Evolutionary conservation across 225 moss, liverwort and hornwort species (phyloP).

Genomic region (Sphagnum tenellum): DNA sequence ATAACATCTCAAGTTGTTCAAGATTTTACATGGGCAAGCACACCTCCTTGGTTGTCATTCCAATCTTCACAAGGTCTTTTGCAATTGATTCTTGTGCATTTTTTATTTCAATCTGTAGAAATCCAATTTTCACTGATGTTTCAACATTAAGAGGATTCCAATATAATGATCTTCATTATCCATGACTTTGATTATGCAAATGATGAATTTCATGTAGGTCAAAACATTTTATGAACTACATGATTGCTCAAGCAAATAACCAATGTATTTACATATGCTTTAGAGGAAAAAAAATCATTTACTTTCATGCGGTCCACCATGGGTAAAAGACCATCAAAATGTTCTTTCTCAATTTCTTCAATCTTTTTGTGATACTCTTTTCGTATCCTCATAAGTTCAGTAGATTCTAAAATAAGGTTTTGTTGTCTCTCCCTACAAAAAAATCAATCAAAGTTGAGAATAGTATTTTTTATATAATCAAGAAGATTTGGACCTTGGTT

Average conservation of each 20-base stretch:
- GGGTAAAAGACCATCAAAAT: conserved; percentile 55
- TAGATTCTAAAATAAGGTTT: conserved; percentile 38
- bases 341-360: conserved; percentile 63
- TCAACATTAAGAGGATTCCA: too few relatives aligned
- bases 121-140: too few relatives aligned
- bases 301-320: conserved; percentile 48
- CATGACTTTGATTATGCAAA: too few relatives aligned
- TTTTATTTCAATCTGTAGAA: conserved; percentile 19
- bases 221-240: too few relatives aligned
- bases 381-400: conserved; percentile 40
- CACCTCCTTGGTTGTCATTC: conserved; percentile 47
- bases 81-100: conserved; percentile 18
- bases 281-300: conserved; percentile 5
- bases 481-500: neutral
- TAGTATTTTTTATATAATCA: too few relatives aligned
- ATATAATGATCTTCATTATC: too few relatives aligned
- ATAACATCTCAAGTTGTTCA: conserved; percentile 4
- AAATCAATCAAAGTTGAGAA: neutral
- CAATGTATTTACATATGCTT: too few relatives aligned
- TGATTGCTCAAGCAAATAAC: too few relatives aligned
- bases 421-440: conserved; percentile 60
- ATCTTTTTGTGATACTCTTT: conserved; percentile 65
- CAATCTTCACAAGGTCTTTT: conserved; percentile 13
- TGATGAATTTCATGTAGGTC: too few relatives aligned
- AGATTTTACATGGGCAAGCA: conserved; percentile 14